Conservation (phyloP, 106 monocot species). For the Triglochin maritima region DNA sequence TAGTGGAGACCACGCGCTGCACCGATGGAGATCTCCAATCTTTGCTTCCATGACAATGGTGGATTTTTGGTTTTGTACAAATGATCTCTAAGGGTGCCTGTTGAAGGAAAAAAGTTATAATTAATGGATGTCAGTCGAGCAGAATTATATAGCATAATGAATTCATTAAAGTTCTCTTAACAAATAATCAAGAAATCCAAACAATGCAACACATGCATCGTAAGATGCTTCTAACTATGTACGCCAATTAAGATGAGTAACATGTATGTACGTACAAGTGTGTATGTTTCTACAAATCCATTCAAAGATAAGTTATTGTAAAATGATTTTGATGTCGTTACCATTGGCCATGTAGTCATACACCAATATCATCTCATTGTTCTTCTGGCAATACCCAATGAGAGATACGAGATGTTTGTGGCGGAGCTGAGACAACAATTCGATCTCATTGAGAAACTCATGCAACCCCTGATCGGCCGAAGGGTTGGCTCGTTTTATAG, state of each 20-base stretch:
- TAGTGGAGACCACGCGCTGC: slow-evolving; percentile 7
- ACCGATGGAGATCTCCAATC: slow-evolving; percentile 9
- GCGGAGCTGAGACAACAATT: slow-evolving; percentile 7
- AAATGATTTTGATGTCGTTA: too few species aligned
- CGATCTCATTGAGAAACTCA: slow-evolving; percentile 5
- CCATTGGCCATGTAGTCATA: slow-evolving; percentile 15
- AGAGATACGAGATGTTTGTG: slow-evolving; percentile 13
- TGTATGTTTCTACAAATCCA: too few species aligned
- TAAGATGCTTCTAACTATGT: too few species aligned
- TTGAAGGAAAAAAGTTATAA: too few species aligned
- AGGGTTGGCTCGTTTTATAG: background rate
- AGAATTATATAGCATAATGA: too few species aligned
- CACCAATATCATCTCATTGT: slow-evolving; percentile 12
- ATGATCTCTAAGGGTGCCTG: slow-evolving; percentile 1
- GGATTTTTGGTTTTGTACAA: background rate
- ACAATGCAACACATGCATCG: too few species aligned
- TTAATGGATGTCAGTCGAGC: too few species aligned
- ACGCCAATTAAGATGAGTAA: too few species aligned
- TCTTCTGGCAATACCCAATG: slow-evolving; percentile 11
- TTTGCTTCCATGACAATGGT: slow-evolving; percentile 1
- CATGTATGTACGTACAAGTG: too few species aligned
- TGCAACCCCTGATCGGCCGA: background rate
- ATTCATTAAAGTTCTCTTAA: too few species aligned
- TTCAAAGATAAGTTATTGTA: too few species aligned
- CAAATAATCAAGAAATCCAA: too few species aligned